Base-by-base conservation (phyloP, 164 flowering plant species). In the Vitis labrusca region DNA sequence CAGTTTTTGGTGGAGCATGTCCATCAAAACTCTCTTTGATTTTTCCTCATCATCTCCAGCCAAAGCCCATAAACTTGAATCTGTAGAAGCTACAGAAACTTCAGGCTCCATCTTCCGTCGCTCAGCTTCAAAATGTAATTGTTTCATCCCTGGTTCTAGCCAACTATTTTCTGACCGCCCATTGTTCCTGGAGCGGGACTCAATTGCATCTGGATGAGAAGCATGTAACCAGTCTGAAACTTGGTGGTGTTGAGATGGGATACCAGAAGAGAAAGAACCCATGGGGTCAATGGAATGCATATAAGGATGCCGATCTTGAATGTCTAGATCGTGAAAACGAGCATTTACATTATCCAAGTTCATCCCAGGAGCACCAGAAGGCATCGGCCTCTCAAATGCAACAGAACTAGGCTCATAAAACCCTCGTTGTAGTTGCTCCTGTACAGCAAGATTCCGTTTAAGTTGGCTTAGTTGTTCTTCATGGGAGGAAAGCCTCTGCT, bases 11-110 rank as follows among this genome's bases (percentile, higher is more conserved):
- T 63, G 66, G 9, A 63, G 66, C 66, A 63, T 6, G 55, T 63
- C 66, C 55, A 51, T 63, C 16, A 63, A n/a, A 49, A 49, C 66
- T 19, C 37, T 53, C 32, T 63, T 63, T 63, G 66, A 63, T 8
- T 63, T 63, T n/a, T 59, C 61, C 15, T 63, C 55, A 9, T 19
- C 66, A n/a, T 19, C 66, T 49, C 66, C 48, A 48, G 55, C 16
- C 23, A 32, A 63, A 8, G 61, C 32, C 55, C 55, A 63, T 5
- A 63, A 50, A 12, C 48, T 50, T 48, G 65, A 48, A n/a, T 47
- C 48, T 14, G 13, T 51, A 62, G 65, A 62, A 62, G 52, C 4
- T 11, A 48, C 14, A 63, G 54, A n/a, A 50, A 19, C 66, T 49
- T 16, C 55, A 8, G 32, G 23, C 32, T 63, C 66, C 55, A 9